Conservation (phyloP, 2,329 filamentous ascomycete genomes). For the Celoporthe dispersa region DNA sequence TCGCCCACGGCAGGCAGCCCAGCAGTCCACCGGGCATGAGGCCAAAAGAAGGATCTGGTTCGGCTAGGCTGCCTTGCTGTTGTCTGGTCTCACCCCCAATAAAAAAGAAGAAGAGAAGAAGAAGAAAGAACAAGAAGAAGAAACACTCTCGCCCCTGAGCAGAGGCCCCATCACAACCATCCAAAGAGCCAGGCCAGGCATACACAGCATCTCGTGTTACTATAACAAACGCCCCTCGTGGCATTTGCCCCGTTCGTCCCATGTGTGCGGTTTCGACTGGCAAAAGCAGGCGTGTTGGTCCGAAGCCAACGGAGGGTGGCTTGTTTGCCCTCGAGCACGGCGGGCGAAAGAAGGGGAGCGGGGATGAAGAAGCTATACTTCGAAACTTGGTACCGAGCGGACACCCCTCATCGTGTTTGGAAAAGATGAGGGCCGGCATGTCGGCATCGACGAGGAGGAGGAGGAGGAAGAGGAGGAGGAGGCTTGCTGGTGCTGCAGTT, state of each 20-base stretch:
- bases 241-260: background rate
- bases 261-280: background rate
- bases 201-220: background rate
- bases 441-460: background rate
- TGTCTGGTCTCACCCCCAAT: background rate
- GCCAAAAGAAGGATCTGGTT: background rate
- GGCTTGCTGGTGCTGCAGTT: too few species aligned
- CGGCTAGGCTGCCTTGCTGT: background rate
- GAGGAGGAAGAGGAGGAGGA: too few species aligned
- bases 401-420: slow-evolving; percentile 20
- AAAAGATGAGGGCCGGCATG: slow-evolving; percentile 19
- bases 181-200: background rate
- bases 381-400: slow-evolving; percentile 25
- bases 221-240: background rate
- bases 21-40: background rate
- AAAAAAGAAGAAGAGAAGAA: background rate
- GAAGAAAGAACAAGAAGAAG: background rate
- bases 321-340: background rate
- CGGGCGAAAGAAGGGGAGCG: background rate
- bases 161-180: too few species aligned
- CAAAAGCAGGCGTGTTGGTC: background rate
- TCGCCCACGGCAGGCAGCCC: background rate
- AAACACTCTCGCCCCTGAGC: background rate
- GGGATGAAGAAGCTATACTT: background rate
- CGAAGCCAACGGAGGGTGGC: slow-evolving; percentile 4